Base-by-base conservation (phyloP, 768 basidiomycete genomes). In the Strobilomyces dryophilus region DNA sequence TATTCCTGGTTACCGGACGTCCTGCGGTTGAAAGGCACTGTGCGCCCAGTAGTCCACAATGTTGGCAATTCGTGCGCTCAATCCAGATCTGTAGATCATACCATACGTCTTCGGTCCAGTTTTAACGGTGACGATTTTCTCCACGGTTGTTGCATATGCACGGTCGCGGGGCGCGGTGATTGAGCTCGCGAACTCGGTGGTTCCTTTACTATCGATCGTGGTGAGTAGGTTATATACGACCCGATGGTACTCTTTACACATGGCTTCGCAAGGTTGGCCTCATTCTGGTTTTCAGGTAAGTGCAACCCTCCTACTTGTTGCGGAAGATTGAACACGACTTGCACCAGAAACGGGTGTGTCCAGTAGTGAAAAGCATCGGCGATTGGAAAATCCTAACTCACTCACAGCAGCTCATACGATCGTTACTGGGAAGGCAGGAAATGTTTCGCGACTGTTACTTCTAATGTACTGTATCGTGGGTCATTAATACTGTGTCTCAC, bases 1-100 rank as follows among this genome's bases (percentile, higher is more conserved):
- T 92, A 90, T 66, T 89, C 89, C 15, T 95, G 92, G 92, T 74
- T 94, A 12, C 89, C 92, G 2, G 92, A 94, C 69, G 89, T 94
- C 18, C 74, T 94, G 41, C 81, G 92, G 37, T 51, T 93, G 57
- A 84, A 92, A 75, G 88, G 89, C 59, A 91, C 87, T 58, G 89
- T 92, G 66, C 60, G 85, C 74, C 17, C 14, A 60, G 10, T 35
- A 40, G 21, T 27, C 43, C 47, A n/a, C 17, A 21, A 21, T 43
- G 17, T 45, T 39, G 45, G 20, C 24, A 41, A 34, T 24, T 35
- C 47, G 36, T n/a, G 43, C 34, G 32, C 37, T 53, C 55, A 65
- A 32, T 52, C 39, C 27, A 15, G 18, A 47, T 42, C 5, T 41
- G 7, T 46, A 93, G 83, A 85, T 94, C 56, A 78, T 93, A 34